Percentiles rank a stretch among this genome's conserved stretches.
Evolutionary conservation across 2,329 filamentous ascomycete species (phyloP).

Genomic region (Botrytis cinerea): DNA sequence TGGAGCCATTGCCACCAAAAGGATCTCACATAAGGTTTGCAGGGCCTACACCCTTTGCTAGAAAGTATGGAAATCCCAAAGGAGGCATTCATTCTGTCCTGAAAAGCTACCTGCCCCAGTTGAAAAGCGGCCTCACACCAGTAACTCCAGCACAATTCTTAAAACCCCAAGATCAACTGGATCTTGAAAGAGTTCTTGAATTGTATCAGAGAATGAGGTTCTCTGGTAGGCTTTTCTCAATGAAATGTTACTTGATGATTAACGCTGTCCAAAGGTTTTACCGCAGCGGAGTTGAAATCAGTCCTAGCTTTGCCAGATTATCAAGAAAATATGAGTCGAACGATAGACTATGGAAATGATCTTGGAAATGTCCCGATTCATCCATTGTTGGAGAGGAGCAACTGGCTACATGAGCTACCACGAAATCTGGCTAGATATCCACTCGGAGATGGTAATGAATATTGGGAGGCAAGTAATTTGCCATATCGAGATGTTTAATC

Average conservation of each 20-base stretch:
- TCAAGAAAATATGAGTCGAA: neutral
- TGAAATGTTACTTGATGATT: neutral
- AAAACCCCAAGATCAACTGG: neutral
- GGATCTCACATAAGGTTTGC: neutral
- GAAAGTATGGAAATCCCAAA: conserved; percentile 6
- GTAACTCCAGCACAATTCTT: conserved; percentile 6
- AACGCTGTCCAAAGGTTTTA: neutral
- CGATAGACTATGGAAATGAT: neutral
- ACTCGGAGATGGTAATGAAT: conserved; percentile 11
- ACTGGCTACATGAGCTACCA: neutral
- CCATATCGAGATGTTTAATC: neutral
- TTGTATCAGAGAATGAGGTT: conserved; percentile 11
- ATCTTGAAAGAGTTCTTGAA: neutral
- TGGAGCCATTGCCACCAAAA: neutral
- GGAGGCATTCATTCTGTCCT: conserved; percentile 5
- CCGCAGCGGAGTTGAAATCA: conserved; percentile 11
- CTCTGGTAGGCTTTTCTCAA: neutral
- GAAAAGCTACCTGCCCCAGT: neutral
- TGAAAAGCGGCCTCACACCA: conserved; percentile 14
- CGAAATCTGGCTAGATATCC: neutral
- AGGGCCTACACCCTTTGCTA: conserved; percentile 9
- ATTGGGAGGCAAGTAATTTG: conserved; percentile 14
- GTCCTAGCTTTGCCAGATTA: conserved; percentile 11
- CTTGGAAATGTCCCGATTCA: neutral
- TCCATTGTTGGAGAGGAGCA: neutral